Base-by-base conservation (phyloP, 1,284 basidiomycete species). In the Microbotryum scabiosae region DNA sequence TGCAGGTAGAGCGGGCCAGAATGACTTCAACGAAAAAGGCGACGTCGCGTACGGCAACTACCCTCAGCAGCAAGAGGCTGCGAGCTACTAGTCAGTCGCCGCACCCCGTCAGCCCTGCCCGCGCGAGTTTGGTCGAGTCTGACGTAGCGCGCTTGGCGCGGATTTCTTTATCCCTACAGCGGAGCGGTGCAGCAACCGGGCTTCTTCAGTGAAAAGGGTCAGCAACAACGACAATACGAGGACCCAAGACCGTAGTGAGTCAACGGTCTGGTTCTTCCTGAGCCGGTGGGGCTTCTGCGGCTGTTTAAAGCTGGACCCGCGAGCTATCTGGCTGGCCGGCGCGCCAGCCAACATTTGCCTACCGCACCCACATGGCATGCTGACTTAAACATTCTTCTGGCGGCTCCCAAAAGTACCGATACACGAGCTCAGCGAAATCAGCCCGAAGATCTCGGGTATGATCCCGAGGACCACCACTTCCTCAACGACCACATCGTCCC, bases 401-500 rank as follows among this genome's bases (percentile, higher is more conserved):
- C 32, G 10, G 12, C 51, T 43, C 51, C 32, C n/a, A 18, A 23
- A 7, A 25, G 32, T 14, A 14, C 16, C 30, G 25, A 50, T 25
- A 16, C 48, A 10, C 25, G 7, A 12, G 14, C 25, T 12, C 36
- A 16, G 16, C 36, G 36, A 41, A 41, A 41, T 41, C 36, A 52
- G 28, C 18, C 49, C 1, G 26, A 46, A 25, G 49, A 51, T 18
- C 45, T 52, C 21, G 50, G 57, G 51, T 62, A 60, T 41, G 52
- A 62, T 25, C 55, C 57, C 18, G 25, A 59, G n/a, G 63, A 65
- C 48, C 54, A 36, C 4, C 18, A 36, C n/a, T 65, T 57, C 36
- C 51, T 62, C 9, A 52, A 62, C 48, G 54, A 56, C 12, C 57
- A 60, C 45, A 30, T 45, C 28, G 32, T 59, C 5, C 63, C 63